Base-by-base conservation (phyloP, 225 moss, liverwort and hornwort genomes). In the Polytrichum formosum region DNA sequence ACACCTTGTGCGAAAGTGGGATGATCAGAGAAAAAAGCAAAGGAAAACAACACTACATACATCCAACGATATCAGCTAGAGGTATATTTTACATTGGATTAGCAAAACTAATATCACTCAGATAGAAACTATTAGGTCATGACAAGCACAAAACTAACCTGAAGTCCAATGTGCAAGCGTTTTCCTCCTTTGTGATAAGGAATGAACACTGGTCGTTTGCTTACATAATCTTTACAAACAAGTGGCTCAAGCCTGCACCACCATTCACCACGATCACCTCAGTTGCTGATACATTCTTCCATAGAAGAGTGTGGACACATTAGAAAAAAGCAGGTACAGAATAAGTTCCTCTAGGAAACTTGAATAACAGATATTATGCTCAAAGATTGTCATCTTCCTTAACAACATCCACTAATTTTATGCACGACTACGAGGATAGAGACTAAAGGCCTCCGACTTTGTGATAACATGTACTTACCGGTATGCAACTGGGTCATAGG, bases 121-220 rank as follows among this genome's bases (percentile, higher is more conserved):
- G 37, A 37, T 37, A 9, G 37, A 37, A 37, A 9, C 37, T 7
- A 37, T 10, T 37, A 37, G 37, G 37, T 37, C 37, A 10, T 37
- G 37, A 37, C 37, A 10, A 37, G 37, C 37, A 10, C 37, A 37
- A 23, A 37, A 37, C 37, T 37, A 37, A 98, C 98, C 98, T 98
- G 98, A 67, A 92, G 78, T 31, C 98, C 94, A 70, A 98, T 98
- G 78, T 98, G 98, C 77, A 94, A 82, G 55, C 98, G 92, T 82
- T 89, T 98, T 66, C 98, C 98, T 77, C 98, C 98, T 76, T 84
- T 98, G 59, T 98, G 98, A 83, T 98, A 98, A 30, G 98, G 98
- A 26, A 98, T 83, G 75, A 98, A 92, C 22, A 83, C 82, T 62
- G 98, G 98, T 67, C 92, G 88, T 23, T 28, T 91, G 28, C 84